Evolutionary conservation across 2,329 filamentous ascomycete genomes (phyloP).

Genomic region (Claviceps pusilla): DNA sequence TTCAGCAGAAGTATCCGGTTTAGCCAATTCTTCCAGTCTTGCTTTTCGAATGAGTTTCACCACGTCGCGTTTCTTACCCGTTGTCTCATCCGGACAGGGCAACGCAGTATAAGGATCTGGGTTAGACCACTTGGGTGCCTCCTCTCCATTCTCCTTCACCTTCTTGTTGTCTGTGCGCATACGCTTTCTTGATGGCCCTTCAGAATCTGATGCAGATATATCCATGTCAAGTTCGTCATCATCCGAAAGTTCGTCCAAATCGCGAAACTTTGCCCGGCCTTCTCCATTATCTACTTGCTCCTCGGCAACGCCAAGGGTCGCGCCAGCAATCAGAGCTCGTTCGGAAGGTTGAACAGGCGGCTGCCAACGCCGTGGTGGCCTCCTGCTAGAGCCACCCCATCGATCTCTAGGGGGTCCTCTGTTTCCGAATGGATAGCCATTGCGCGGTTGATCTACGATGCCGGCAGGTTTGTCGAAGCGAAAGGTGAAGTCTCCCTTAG

Average conservation of each 20-base stretch:
- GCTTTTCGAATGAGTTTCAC: constrained; percentile 87
- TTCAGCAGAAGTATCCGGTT: constrained; percentile 37
- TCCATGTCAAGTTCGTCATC: constrained; percentile 52
- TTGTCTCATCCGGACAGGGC: constrained; percentile 60
- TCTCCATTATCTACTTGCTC: constrained; percentile 31
- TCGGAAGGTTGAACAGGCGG: constrained; percentile 29
- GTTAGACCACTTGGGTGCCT: constrained; percentile 76
- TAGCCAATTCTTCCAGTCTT: constrained; percentile 42
- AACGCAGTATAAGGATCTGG: constrained; percentile 85
- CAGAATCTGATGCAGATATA: constrained; percentile 26
- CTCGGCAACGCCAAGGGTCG: constrained; percentile 26
- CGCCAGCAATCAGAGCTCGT: constrained; percentile 33
- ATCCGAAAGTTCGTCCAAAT: constrained; percentile 44
- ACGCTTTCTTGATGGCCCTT: constrained; percentile 26
- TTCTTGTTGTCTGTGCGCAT: constrained; percentile 13
- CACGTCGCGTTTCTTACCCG: constrained; percentile 67
- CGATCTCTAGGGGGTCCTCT: constrained; percentile 12
- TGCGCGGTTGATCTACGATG: constrained; percentile 21
- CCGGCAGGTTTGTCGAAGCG: constrained; percentile 36
- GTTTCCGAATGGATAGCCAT: constrained; percentile 4
- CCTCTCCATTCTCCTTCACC: constrained; percentile 25
- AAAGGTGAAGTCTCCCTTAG: constrained; percentile 41
- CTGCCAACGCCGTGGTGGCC: constrained; percentile 19
- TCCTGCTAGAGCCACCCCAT: constrained; percentile 12
- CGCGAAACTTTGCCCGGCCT: constrained; percentile 35